Conservation (phyloP, 169 alveolate species). For the Cryptosporidium muris region DNA sequence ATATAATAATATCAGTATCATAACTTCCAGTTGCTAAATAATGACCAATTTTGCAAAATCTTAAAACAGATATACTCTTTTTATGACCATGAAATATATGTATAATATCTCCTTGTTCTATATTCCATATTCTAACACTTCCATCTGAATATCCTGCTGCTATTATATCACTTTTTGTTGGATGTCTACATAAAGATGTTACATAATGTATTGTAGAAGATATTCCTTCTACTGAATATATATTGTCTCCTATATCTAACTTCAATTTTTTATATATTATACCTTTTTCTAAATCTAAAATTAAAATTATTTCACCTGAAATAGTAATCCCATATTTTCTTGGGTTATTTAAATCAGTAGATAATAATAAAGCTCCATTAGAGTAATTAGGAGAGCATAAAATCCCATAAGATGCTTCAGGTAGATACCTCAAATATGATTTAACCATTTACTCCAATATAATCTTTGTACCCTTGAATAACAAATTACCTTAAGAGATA, state of each 20-base stretch:
- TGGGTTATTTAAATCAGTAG: conserved; percentile 29
- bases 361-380: conserved; percentile 70
- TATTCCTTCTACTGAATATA: conserved; percentile 75
- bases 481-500: conserved; percentile 29
- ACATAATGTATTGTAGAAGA: conserved; percentile 76
- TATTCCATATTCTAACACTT: conserved; percentile 80
- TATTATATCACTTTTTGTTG: conserved; percentile 72
- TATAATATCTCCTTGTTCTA: conserved; percentile 58
- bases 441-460: conserved; percentile 82
- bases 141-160: conserved; percentile 87
- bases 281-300: conserved; percentile 74
- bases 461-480: conserved; percentile 16
- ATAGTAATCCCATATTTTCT: conserved; percentile 72
- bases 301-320: conserved; percentile 73
- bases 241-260: conserved; percentile 65
- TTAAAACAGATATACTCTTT: conserved; percentile 74
- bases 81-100: conserved; percentile 82
- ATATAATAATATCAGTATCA: conserved; percentile 84
- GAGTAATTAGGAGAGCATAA: conserved; percentile 78
- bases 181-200: conserved; percentile 74
- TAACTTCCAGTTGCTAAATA: conserved; percentile 83
- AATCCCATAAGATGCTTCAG: conserved; percentile 81
- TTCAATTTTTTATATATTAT: conserved; percentile 71
- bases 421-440: conserved; percentile 86
- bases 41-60: conserved; percentile 74